phyloP scores from a whole-genome alignment of 225 moss, liverwort and hornwort species.

The Polytrichum formosum region DNA sequence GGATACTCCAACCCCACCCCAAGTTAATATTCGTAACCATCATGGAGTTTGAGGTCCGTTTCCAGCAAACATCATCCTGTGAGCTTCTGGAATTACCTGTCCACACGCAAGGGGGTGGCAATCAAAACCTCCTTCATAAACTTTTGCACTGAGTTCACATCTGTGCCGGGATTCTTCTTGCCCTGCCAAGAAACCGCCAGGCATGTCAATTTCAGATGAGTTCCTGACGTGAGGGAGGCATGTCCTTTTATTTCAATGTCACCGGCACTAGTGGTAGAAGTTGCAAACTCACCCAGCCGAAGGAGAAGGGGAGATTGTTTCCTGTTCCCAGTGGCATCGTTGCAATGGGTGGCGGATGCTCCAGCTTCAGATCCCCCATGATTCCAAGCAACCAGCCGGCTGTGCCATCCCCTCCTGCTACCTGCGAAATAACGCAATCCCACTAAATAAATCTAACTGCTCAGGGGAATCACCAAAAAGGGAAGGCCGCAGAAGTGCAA shows the following conservation, averaged over 20 bases:
- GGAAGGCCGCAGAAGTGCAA: no score
- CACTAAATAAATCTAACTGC: not conserved
- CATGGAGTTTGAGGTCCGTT: not conserved
- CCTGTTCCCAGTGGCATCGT: constrained; percentile 95
- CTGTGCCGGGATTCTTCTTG: constrained; percentile 80
- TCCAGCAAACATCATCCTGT: not conserved
- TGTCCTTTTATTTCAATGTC: no score
- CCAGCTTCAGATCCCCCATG: constrained; percentile 63
- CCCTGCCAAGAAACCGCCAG: constrained; percentile 41
- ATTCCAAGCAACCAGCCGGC: constrained; percentile 88
- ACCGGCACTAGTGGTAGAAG: no score
- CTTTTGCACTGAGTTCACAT: constrained; percentile 40
- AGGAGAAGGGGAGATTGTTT: constrained; percentile 89
- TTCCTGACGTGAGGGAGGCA: no score
- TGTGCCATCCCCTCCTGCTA: constrained; percentile 94
- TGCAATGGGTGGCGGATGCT: constrained; percentile 72
- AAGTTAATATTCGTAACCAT: not conserved
- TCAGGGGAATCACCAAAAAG: not conserved
- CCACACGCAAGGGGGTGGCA: constrained; percentile 64
- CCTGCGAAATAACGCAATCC: constrained; percentile 45
- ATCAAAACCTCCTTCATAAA: constrained; percentile 55
- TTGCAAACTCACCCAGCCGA: constrained; percentile 79
- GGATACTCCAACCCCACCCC: not conserved
- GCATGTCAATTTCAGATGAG: not conserved
- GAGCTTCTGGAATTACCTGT: constrained; percentile 46